Evolutionary conservation across 148 eudicot species (phyloP).

Genomic region (Rhododendron williamsianum): DNA sequence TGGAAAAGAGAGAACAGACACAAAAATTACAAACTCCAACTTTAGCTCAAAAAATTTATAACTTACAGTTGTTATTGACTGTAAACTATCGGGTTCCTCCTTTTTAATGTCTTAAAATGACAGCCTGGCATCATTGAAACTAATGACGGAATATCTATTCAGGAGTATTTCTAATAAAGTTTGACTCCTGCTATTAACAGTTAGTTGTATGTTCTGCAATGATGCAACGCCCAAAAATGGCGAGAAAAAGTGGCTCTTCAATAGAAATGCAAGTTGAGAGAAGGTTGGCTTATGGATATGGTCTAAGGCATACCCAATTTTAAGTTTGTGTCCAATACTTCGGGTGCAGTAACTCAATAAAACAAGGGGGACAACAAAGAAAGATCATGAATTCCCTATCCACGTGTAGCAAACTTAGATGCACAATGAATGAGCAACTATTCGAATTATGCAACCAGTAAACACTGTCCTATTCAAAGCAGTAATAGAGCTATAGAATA

Average conservation of each 20-base stretch:
- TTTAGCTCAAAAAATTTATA: background rate
- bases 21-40: background rate
- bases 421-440: background rate
- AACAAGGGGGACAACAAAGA: background rate
- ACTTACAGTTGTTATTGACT: background rate
- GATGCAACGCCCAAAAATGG: background rate
- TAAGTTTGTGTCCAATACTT: background rate
- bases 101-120: background rate
- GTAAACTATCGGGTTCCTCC: background rate
- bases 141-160: background rate
- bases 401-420: background rate
- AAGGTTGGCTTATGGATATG: background rate
- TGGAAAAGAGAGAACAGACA: background rate
- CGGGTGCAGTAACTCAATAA: background rate
- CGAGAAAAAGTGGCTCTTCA: background rate
- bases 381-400: background rate
- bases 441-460: background rate
- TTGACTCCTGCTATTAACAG: background rate
- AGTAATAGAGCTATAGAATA: background rate
- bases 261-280: background rate
- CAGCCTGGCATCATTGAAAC: background rate
- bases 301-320: background rate
- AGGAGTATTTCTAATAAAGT: background rate
- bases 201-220: background rate
- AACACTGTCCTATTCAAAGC: background rate